phyloP scores from a whole-genome alignment of 768 basidiomycete species.

The Agrocybe pediades region DNA sequence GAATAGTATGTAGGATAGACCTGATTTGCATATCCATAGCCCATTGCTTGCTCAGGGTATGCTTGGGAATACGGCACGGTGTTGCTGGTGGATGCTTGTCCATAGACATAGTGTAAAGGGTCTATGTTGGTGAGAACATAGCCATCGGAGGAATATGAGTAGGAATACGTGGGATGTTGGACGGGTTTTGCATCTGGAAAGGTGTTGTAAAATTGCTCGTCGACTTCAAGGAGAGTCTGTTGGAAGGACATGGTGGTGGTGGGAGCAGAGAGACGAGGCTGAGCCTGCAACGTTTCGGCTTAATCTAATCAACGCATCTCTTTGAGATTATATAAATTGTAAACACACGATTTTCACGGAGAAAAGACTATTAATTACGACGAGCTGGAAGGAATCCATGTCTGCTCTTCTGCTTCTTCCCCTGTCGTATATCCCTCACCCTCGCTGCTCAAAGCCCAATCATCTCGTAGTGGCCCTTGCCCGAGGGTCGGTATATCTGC shows the following conservation, averaged over 20 bases:
- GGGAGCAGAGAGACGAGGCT: constrained; percentile 1
- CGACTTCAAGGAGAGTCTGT: constrained; percentile 31
- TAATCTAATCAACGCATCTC: neutral
- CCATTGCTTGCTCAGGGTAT: too few species aligned
- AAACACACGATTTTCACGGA: too few species aligned
- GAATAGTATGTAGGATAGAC: too few species aligned
- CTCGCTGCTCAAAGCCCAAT: constrained; percentile 76
- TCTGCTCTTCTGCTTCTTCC: constrained; percentile 28
- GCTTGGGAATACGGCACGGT: too few species aligned
- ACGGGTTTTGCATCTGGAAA: neutral
- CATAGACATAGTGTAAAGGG: too few species aligned
- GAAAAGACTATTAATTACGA: too few species aligned
- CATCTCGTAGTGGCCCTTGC: constrained; percentile 50
- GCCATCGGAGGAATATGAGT: neutral
- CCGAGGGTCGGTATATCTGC: constrained; percentile 65
- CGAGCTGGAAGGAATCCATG: too few species aligned
- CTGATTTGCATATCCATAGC: too few species aligned
- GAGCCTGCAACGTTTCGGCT: neutral
- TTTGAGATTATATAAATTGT: neutral
- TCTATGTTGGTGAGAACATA: neutral
- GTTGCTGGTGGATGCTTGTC: too few species aligned
- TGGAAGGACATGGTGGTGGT: constrained; percentile 23
- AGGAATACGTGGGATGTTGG: neutral
- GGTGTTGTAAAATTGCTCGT: neutral
- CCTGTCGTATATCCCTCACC: constrained; percentile 44